A percentile compares a stretch with the other conserved stretches of the same genome.
Evolutionary conservation across 75 land plant genomes (phyloP).

Genomic region (Pseudotsuga menziesii): DNA sequence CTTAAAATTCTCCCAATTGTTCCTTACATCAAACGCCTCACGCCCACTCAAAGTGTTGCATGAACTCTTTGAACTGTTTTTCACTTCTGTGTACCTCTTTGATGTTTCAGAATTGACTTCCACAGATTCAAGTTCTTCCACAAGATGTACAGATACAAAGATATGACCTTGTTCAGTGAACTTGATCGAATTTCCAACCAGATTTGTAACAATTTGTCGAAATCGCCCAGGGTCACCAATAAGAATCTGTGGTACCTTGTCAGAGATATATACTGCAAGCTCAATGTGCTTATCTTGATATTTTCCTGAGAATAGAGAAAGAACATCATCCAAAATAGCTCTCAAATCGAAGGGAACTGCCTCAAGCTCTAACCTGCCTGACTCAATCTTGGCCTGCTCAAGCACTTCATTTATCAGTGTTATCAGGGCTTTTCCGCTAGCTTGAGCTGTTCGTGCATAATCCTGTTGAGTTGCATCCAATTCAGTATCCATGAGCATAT

Average conservation of each 20-base stretch:
- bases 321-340: conserved; percentile 71
- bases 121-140: conserved; percentile 48
- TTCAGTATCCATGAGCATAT: conserved; percentile 91
- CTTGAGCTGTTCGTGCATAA: conserved; percentile 83
- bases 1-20: conserved; percentile 66
- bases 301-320: conserved; percentile 87
- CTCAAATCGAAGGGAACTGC: conserved; percentile 69
- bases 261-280: conserved; percentile 90
- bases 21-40: conserved; percentile 60
- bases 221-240: conserved; percentile 92
- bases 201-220: conserved; percentile 88
- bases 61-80: conserved; percentile 5
- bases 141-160: conserved; percentile 81
- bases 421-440: conserved; percentile 78
- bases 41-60: conserved; percentile 77
- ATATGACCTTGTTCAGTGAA: conserved; percentile 92
- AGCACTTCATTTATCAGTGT: conserved; percentile 89
- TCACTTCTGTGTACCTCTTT: conserved; percentile 14
- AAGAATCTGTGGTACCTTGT: conserved; percentile 68
- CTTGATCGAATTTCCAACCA: conserved; percentile 94
- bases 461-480: conserved; percentile 81
- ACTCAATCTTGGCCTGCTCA: conserved; percentile 95
- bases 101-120: conserved; percentile 26
- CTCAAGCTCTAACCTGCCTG: conserved; percentile 91
- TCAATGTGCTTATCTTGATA: conserved; percentile 72